Percentiles rank a stretch among this genome's conserved stretches.
Conservation (phyloP, 139 green algal genomes). For the Nannochloris sp. region DNA sequence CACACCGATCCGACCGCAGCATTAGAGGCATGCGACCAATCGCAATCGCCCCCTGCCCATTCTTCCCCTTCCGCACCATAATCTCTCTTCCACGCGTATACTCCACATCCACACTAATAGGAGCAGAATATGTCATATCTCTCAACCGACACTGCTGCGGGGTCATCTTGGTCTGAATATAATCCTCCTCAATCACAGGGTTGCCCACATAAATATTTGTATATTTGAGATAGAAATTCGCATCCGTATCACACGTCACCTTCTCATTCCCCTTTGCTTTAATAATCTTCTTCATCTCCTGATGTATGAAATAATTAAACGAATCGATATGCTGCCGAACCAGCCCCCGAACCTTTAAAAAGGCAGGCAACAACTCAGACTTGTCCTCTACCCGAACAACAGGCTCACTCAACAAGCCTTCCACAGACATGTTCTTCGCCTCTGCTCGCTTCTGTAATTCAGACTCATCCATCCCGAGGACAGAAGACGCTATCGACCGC, state of each 20-base stretch:
- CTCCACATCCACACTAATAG: slow-evolving; percentile 95
- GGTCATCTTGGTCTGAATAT: slow-evolving; percentile 72
- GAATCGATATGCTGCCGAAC: slow-evolving; percentile 93
- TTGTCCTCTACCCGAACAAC: slow-evolving; percentile 85
- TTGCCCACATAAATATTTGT: slow-evolving; percentile 88
- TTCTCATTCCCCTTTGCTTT: slow-evolving; percentile 86
- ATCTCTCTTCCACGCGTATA: slow-evolving; percentile 92
- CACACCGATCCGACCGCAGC: slow-evolving; percentile 82
- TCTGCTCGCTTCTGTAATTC: slow-evolving; percentile 28
- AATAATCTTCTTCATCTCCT: slow-evolving; percentile 97
- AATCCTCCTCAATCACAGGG: slow-evolving; percentile 87
- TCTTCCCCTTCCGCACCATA: slow-evolving; percentile 69
- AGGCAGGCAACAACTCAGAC: slow-evolving; percentile 89
- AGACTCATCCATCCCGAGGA: not conserved
- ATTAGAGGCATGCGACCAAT: slow-evolving; percentile 97
- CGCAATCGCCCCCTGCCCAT: slow-evolving; percentile 57
- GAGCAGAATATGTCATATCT: slow-evolving; percentile 93
- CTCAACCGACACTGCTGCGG: slow-evolving; percentile 94
- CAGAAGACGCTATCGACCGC: not conserved
- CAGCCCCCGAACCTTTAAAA: slow-evolving; percentile 80
- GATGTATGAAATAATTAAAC: slow-evolving; percentile 97
- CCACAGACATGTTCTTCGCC: slow-evolving; percentile 12
- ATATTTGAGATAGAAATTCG: slow-evolving; percentile 97
- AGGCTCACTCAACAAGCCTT: slow-evolving; percentile 50
- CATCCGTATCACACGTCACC: slow-evolving; percentile 89